Percentiles rank a stretch among this genome's conserved stretches.
phyloP scores from a whole-genome alignment of 2,329 filamentous ascomycete species.

The Diaporthe nobilis region DNA sequence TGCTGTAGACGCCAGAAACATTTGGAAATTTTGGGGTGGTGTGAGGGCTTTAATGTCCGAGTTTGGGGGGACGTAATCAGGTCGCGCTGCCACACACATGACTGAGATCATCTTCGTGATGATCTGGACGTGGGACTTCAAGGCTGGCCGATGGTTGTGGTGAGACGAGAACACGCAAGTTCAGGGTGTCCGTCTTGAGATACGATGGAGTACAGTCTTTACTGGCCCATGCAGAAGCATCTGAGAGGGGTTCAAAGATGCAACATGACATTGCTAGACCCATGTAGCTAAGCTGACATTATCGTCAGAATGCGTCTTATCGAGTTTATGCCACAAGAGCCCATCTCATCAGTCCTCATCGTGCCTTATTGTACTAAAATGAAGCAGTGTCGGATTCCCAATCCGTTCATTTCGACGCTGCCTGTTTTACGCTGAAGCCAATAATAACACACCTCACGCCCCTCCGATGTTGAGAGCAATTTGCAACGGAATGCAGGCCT shows the following conservation, averaged over 20 bases:
- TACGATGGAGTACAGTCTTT: slow-evolving; percentile 28
- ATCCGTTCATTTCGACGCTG: too few species aligned
- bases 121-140: background rate
- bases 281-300: background rate
- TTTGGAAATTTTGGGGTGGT: too few species aligned
- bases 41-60: background rate
- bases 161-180: background rate
- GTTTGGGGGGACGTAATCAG: too few species aligned
- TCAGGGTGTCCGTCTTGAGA: background rate
- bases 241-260: background rate
- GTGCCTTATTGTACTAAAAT: background rate
- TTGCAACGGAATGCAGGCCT: fast-evolving
- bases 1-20: slow-evolving; percentile 18
- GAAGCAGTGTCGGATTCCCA: background rate
- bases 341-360: background rate
- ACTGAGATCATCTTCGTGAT: background rate
- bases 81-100: fast-evolving
- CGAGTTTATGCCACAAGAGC: background rate
- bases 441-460: too few species aligned
- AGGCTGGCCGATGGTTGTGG: background rate
- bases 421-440: background rate
- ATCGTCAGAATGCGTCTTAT: background rate
- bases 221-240: slow-evolving; percentile 13
- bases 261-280: background rate
- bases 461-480: background rate